Base-by-base conservation (phyloP, 2,329 filamentous ascomycete genomes). In the Phialophora tarda region DNA sequence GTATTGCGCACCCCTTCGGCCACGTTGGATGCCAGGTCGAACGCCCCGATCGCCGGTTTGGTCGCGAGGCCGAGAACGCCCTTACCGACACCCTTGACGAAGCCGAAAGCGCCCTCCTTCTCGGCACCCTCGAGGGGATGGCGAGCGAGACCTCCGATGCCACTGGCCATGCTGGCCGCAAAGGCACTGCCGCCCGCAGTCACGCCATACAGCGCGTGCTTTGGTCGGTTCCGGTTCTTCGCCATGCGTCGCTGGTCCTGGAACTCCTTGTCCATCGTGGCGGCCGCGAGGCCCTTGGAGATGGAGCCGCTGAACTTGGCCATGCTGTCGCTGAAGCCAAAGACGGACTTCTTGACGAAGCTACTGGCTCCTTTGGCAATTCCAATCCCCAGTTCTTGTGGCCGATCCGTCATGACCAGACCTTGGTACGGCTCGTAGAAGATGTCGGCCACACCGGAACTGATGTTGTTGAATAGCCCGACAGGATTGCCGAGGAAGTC, bases 341-440 rank as follows among this genome's bases (percentile, higher is more conserved):
- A 99, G 11, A 99, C 94, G 0, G 93, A 96, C 80, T 99, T 99
- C 84, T 99, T 99, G 72, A 97, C 91, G 75, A 99, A 98, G 71
- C 92, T 97, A 0, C 93, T 94, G 11, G 96, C 95, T 47, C 95
- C 95, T 78, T 97, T 97, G 41, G 95, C 96, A 69, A 99, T 96
- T 21, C 95, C 95, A 48, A 96, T 84, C 23, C 95, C 96, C 63
- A 99, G 89, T 71, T 99, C 94, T 78, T 98, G 94, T 1, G 95
- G 96, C 71, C 91, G 88, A 77, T 99, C 95, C 0, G 93, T 96
- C 84, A 96, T 92, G 77, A 99, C 96, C 57, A 99, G 87, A 24
- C 96, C 92, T 81, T 99, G 95, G 80, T 99, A 99, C 44, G 95
- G 95, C 77, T 99, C 96, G 83, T 99, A 99, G 82, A 99, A 99